Evolutionary conservation across 1,284 basidiomycete genomes (phyloP).

Genomic region (Sporisorium scitamineum): DNA sequence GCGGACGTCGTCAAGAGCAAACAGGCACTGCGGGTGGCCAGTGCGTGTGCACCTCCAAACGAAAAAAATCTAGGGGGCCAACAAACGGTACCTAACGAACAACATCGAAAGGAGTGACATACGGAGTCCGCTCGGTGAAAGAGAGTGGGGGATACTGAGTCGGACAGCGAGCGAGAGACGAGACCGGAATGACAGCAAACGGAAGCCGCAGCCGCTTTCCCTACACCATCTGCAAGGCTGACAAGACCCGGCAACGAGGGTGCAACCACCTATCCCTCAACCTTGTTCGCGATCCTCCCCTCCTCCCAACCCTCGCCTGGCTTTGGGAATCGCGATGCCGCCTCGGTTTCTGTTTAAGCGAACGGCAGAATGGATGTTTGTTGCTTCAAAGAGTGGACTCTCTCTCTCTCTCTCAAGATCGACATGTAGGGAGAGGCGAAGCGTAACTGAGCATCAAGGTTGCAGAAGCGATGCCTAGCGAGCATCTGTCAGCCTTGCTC

Average conservation of each 20-base stretch:
- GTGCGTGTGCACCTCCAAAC: background rate
- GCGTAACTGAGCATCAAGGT: background rate
- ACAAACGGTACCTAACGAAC: background rate
- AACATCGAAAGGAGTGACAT: background rate
- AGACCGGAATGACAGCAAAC: conserved; percentile 1
- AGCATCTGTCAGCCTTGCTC: conserved; percentile 1
- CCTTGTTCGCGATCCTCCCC: conserved; percentile 3
- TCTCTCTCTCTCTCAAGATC: conserved; percentile 5
- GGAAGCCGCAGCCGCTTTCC: background rate
- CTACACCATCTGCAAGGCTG: conserved; percentile 6
- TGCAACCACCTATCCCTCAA: conserved; percentile 7
- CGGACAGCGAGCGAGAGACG: background rate
- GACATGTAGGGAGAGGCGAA: background rate
- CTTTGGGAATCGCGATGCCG: background rate
- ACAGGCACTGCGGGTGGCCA: background rate
- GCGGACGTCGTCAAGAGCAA: background rate
- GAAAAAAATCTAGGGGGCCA: conserved; percentile 1
- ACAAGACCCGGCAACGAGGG: conserved; percentile 20
- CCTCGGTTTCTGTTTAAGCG: background rate
- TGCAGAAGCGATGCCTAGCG: conserved; percentile 6
- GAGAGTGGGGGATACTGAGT: background rate
- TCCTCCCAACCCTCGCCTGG: conserved; percentile 1
- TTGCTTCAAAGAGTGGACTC: too few relatives aligned
- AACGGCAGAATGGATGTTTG: background rate
- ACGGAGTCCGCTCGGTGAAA: conserved; percentile 3